Conservation (phyloP, 1,284 basidiomycete species). For the Xanthoconium separans region DNA sequence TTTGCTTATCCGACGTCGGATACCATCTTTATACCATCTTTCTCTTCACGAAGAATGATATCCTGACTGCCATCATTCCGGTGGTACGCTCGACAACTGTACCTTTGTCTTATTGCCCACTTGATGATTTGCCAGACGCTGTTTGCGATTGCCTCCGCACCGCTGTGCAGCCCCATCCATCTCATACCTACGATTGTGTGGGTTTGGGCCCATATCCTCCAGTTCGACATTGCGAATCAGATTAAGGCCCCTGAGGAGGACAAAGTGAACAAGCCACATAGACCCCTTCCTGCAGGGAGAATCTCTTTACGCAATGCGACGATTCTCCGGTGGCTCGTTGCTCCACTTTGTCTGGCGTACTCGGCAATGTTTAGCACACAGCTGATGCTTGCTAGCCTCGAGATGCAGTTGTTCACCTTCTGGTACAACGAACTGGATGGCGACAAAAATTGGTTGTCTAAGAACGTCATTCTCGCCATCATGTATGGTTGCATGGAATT, state of each 20-base stretch:
- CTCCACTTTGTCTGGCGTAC: constrained; percentile 34
- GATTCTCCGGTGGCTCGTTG: constrained; percentile 37
- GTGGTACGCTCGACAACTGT: constrained; percentile 29
- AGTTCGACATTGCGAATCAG: constrained; percentile 46
- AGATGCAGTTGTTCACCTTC: constrained; percentile 30
- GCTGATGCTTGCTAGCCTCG: constrained; percentile 32
- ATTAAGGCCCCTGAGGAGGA: constrained; percentile 41
- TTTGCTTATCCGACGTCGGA: constrained; percentile 14
- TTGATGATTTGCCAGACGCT: constrained; percentile 30
- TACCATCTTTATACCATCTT: constrained; percentile 35
- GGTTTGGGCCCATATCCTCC: constrained; percentile 45
- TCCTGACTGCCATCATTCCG: constrained; percentile 40
- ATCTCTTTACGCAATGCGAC: constrained; percentile 34
- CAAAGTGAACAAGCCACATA: constrained; percentile 38
- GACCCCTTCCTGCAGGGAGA: constrained; percentile 41
- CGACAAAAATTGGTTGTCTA: constrained; percentile 37
- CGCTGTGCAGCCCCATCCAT: constrained; percentile 18
- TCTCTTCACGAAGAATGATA: constrained; percentile 43
- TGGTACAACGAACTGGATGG: constrained; percentile 40
- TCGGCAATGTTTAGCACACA: constrained; percentile 35
- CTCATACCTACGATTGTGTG: constrained; percentile 36
- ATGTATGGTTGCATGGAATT: constrained; percentile 39
- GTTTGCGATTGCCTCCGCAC: constrained; percentile 37
- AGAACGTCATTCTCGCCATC: constrained; percentile 37
- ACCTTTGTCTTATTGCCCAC: not conserved